These are phyloP conservation scores for Phytophthora meadii DNA, from an alignment of 352 stramenopile species.

Conservation along the genomic window DNA sequence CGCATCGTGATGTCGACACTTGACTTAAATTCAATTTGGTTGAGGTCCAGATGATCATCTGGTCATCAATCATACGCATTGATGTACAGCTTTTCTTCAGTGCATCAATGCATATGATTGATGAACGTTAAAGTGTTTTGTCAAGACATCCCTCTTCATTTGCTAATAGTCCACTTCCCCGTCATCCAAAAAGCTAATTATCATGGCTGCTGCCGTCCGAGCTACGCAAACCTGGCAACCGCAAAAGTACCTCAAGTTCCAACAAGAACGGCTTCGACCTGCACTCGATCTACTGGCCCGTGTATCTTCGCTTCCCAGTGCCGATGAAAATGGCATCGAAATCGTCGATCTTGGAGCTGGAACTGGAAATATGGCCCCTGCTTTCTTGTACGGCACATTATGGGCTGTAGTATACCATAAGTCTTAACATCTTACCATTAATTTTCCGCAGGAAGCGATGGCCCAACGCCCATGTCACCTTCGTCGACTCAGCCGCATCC, in stretches of 20 bases:
- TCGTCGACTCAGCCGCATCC: conserved; percentile 62
- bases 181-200: neutral
- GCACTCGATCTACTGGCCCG: conserved; percentile 66
- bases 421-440: neutral
- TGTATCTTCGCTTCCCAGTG: conserved; percentile 31
- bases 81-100: no score
- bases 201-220: conserved; percentile 19
- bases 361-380: conserved; percentile 69
- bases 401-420: neutral
- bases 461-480: conserved; percentile 57
- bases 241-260: conserved; percentile 71
- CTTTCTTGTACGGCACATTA: conserved; percentile 52
- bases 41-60: no score
- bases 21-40: neutral
- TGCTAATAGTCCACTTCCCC: neutral
- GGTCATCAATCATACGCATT: no score
- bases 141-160: neutral
- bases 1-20: no score
- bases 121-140: neutral
- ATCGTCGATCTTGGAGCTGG: conserved; percentile 74
- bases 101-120: conserved; percentile 1
- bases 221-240: conserved; percentile 60
- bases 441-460: conserved; percentile 45
- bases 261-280: conserved; percentile 59
- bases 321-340: conserved; percentile 20